Conservation (phyloP, 306 rosid species). For the Abrus precatorius region DNA sequence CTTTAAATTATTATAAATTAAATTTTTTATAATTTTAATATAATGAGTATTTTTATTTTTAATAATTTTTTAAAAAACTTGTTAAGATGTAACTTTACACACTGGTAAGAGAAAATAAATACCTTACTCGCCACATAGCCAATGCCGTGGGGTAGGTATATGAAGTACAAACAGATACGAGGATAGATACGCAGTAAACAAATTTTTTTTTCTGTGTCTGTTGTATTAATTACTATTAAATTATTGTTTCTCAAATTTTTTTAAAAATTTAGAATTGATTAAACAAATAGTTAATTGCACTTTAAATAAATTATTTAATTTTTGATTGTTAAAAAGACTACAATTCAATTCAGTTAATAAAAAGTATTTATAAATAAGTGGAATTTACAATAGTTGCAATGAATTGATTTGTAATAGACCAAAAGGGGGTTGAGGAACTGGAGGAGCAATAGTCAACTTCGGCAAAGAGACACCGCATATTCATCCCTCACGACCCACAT, state of each 20-base stretch:
- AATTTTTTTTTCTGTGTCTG: neutral
- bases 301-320: neutral
- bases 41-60: too few relatives aligned
- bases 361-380: neutral
- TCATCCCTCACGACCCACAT: conserved; percentile 9
- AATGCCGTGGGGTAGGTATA: neutral
- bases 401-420: neutral
- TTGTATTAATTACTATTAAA: conserved; percentile 9
- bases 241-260: neutral
- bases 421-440: conserved; percentile 25
- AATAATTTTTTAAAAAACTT: too few relatives aligned
- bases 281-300: neutral
- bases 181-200: neutral
- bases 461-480: conserved; percentile 7
- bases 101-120: neutral
- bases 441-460: conserved; percentile 30
- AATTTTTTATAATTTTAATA: too few relatives aligned
- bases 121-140: neutral
- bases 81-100: too few relatives aligned
- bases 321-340: neutral
- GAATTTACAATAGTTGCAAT: neutral
- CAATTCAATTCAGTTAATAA: neutral
- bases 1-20: too few relatives aligned
- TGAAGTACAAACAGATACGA: neutral
- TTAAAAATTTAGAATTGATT: too few relatives aligned